These are phyloP conservation scores for Lasiosphaeris hirsuta DNA, from an alignment of 495 filamentous ascomycete genomes.

Conservation along the genomic window DNA sequence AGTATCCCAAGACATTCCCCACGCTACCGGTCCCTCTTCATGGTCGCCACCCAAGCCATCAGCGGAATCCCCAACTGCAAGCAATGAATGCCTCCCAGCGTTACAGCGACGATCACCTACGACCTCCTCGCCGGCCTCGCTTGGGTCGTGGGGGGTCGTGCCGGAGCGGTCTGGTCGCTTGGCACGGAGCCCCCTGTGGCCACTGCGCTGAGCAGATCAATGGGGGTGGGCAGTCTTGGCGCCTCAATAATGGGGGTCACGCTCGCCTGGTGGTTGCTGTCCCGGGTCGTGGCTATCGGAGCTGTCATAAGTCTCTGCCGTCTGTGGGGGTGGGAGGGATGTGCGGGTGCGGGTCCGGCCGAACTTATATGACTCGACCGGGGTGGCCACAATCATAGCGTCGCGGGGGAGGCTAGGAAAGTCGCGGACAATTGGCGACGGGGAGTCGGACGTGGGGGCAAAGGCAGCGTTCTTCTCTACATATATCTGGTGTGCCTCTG, in stretches of 20 bases:
- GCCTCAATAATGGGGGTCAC: background rate
- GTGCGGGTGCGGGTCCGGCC: background rate
- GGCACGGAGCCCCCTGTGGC: background rate
- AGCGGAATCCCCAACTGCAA: too few species aligned
- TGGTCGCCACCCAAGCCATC: too few species aligned
- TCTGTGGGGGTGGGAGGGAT: constrained; percentile 1
- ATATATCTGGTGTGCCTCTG: background rate
- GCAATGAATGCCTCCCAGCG: too few species aligned
- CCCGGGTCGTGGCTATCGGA: background rate
- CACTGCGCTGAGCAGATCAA: background rate
- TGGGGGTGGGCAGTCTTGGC: constrained; percentile 2
- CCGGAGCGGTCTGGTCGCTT: too few species aligned
- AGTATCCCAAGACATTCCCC: too few species aligned
- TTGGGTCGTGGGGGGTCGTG: too few species aligned
- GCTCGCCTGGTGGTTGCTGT: background rate
- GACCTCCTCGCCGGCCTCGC: too few species aligned
- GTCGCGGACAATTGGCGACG: background rate
- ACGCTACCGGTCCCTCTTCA: too few species aligned
- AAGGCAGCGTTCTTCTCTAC: background rate
- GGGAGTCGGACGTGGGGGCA: background rate
- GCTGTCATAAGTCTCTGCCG: background rate
- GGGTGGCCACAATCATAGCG: constrained; percentile 6
- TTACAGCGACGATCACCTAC: too few species aligned
- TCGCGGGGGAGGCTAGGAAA: background rate
- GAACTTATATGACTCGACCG: constrained; percentile 4